phyloP scores from a whole-genome alignment of 2,329 filamentous ascomycete genomes.

The Talaromyces sp. region DNA sequence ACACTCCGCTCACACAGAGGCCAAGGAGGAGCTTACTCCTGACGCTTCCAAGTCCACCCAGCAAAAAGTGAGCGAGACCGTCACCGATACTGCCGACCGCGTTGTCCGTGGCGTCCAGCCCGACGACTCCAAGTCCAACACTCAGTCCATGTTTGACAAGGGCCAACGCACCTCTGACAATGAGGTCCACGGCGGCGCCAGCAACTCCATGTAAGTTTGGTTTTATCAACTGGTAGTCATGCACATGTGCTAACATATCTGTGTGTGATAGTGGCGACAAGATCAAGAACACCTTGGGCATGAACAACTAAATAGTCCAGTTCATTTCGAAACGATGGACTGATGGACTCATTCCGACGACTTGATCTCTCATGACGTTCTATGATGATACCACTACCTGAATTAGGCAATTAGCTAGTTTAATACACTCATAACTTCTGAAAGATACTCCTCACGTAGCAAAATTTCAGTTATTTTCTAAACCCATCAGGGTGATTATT shows the following conservation, averaged over 20 bases:
- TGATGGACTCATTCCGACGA: not conserved
- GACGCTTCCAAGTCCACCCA: conserved; percentile 57
- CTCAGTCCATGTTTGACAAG: conserved; percentile 49
- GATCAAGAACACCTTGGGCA: conserved; percentile 38
- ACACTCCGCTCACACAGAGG: too few relatives aligned
- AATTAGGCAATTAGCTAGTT: not conserved
- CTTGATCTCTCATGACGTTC: conserved; percentile 6
- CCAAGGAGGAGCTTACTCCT: conserved; percentile 52
- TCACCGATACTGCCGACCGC: conserved; percentile 53
- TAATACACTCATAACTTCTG: not conserved
- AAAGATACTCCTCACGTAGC: not conserved
- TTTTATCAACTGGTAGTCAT: not conserved
- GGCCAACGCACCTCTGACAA: conserved; percentile 41
- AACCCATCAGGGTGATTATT: too few relatives aligned
- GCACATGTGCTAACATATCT: conserved; percentile 5
- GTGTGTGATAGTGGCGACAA: conserved; percentile 31
- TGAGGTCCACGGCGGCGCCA: conserved; percentile 30
- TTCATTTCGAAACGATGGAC: conserved; percentile 12
- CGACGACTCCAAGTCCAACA: conserved; percentile 50
- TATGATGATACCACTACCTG: conserved; percentile 10
- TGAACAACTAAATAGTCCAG: conserved; percentile 21
- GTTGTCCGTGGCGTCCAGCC: conserved; percentile 45
- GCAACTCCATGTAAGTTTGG: conserved; percentile 34
- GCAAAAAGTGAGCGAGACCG: conserved; percentile 52
- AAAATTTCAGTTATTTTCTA: too few relatives aligned